Base-by-base conservation (phyloP, 2,329 filamentous ascomycete species). In the Scytalidium lignicola region DNA sequence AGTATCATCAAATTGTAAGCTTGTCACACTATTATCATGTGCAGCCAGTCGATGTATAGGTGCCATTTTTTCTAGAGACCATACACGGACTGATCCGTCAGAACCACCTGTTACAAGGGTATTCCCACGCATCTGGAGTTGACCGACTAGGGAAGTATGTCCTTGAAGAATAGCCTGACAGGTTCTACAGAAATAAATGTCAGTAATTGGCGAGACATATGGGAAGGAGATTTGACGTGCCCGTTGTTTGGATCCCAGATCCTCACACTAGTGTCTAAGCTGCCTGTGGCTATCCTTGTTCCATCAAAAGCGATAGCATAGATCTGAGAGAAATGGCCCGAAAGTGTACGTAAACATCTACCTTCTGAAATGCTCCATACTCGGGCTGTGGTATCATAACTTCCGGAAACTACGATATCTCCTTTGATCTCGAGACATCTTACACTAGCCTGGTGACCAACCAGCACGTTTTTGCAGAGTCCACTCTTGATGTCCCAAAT, bases 321-420 rank as follows among this genome's bases (percentile, higher is more conserved):
- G 51, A 99, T 99, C 65, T 99, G 93, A 65, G 92, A 97, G 70
- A 96, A 99, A 69, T 99, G 93, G 0, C 93, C 93, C 41, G 86
- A 85, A 37, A 99, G 76, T 0, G 90, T 96, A 58, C 92, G 85
- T 48, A 97, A 73, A 67, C 93, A 99, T 54, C 90, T 84, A 23
- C 93, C 93, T 69, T 96, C 89, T 2, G 90, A 95, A 46, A 99
- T 97, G 67, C 89, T 96, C 93, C 93, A 99, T 50, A 99, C 92
- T 60, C 90, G 86, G 19, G 93, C 93, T 19, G 90, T 96, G 6
- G 93, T 96, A 66, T 99, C 93, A 69, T 99, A 99, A 67, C 90
- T 96, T 50, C 93, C 93, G 23, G 91, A 96, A n/a, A 99, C 93
- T 39, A 97, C 89, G 56, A 96, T 83, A 69, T 99, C 92, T 48